A percentile compares a stretch with the other conserved stretches of the same genome.
phyloP scores from a whole-genome alignment of 805 yeast species.

The Yarrowia sp. region DNA sequence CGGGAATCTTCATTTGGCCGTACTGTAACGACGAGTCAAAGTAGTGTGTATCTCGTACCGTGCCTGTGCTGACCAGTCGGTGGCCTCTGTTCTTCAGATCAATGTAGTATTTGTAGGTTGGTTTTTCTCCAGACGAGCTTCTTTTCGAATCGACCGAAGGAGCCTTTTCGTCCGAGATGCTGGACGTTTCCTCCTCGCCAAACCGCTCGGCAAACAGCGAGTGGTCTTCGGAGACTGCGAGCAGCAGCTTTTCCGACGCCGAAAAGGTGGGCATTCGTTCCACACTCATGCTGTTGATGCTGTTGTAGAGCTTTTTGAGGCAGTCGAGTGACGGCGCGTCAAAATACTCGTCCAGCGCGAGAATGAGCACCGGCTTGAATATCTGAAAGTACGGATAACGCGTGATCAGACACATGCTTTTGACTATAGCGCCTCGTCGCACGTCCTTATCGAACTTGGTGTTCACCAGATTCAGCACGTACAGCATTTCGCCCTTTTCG shows the following conservation, averaged over 20 bases:
- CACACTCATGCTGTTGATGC: conserved; percentile 47
- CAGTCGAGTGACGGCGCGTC: conserved; percentile 43
- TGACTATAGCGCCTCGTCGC: conserved; percentile 66
- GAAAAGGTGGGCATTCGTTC: conserved; percentile 46
- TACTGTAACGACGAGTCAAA: conserved; percentile 47
- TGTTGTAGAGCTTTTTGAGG: conserved; percentile 47
- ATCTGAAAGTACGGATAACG: conserved; percentile 59
- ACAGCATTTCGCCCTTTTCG: conserved; percentile 57
- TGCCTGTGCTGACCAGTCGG: conserved; percentile 41
- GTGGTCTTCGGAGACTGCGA: conserved; percentile 44
- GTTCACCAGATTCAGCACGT: conserved; percentile 64
- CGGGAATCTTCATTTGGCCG: conserved; percentile 47
- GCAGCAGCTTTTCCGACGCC: conserved; percentile 46
- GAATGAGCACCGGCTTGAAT: conserved; percentile 64
- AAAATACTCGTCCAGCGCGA: conserved; percentile 60
- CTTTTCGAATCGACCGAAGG: conserved; percentile 6
- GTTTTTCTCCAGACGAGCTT: conserved; percentile 29
- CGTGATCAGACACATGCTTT: conserved; percentile 66
- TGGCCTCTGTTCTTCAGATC: conserved; percentile 46
- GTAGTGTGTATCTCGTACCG: conserved; percentile 47
- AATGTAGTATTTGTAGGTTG: conserved; percentile 42
- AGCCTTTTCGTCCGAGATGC: conserved; percentile 8
- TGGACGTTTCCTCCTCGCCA: conserved; percentile 38
- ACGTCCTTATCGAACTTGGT: conserved; percentile 54
- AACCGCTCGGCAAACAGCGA: conserved; percentile 46